These are phyloP conservation scores for Sugiyamaella castrensis DNA, from an alignment of 1,139 yeast species.

Conservation along the genomic window DNA sequence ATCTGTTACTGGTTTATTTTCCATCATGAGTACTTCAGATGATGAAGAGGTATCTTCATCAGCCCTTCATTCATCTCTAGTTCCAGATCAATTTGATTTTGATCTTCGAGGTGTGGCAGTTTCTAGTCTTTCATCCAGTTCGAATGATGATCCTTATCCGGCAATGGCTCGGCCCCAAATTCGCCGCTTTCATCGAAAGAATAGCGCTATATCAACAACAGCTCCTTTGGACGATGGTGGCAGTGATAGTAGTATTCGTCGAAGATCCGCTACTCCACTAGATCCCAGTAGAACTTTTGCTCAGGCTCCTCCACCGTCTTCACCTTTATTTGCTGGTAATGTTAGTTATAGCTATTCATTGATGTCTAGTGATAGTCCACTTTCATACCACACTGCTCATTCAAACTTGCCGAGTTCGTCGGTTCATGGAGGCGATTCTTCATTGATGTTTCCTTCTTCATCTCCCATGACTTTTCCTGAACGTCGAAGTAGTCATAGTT, in stretches of 20 bases:
- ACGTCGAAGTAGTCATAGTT: conserved; percentile 11
- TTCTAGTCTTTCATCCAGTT: conserved; percentile 6
- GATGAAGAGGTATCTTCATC: conserved; percentile 35
- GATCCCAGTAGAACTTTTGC: background rate
- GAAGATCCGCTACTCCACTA: background rate
- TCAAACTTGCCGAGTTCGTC: conserved; percentile 7
- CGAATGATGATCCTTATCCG: conserved; percentile 36
- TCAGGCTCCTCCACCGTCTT: conserved; percentile 8
- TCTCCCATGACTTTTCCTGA: conserved; percentile 11
- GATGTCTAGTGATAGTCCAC: conserved; percentile 7
- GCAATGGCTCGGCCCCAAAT: conserved; percentile 26
- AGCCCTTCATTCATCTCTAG: conserved; percentile 37
- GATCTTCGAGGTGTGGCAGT: conserved; percentile 9
- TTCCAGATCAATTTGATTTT: conserved; percentile 10
- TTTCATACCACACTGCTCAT: conserved; percentile 15
- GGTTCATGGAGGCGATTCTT: background rate
- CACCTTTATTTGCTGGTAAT: conserved; percentile 6
- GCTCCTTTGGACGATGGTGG: background rate
- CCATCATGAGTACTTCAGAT: background rate
- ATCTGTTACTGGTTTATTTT: no score
- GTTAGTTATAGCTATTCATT: conserved; percentile 2
- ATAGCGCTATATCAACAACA: background rate
- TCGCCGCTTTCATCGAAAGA: conserved; percentile 11
- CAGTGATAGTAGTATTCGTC: background rate
- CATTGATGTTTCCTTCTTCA: background rate